These are phyloP conservation scores for Backusella sp. DNA, from an alignment of 192 early-diverging fungal genomes.

Conservation along the genomic window DNA sequence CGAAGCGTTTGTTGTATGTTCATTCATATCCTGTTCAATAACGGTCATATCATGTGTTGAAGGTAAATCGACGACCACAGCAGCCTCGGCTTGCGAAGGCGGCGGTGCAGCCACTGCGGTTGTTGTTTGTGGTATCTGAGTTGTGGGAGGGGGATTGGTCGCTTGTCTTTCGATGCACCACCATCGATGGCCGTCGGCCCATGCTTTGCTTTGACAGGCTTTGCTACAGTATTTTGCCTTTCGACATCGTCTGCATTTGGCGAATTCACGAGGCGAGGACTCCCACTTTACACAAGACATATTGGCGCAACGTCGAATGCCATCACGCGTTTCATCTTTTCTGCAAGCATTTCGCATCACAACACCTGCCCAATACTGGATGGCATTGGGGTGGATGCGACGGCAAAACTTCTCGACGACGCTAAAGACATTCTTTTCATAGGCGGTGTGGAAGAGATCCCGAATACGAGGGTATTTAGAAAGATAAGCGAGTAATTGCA, in stretches of 20 bases:
- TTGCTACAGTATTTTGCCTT: conserved; percentile 88
- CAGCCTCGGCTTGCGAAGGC: background rate
- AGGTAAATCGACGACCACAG: background rate
- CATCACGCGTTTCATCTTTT: conserved; percentile 71
- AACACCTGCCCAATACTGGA: conserved; percentile 74
- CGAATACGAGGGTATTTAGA: conserved; percentile 87
- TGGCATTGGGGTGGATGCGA: conserved; percentile 59
- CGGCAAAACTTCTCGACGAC: conserved; percentile 72
- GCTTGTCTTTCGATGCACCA: conserved; percentile 66
- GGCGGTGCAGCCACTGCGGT: background rate
- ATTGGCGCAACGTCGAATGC: conserved; percentile 75
- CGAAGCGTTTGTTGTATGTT: background rate
- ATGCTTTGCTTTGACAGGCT: conserved; percentile 69
- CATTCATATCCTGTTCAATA: background rate
- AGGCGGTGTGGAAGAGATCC: conserved; percentile 47
- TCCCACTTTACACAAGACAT: conserved; percentile 79
- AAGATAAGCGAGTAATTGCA: conserved; percentile 86
- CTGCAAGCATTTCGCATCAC: conserved; percentile 81
- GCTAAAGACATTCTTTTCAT: conserved; percentile 65
- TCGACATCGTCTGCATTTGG: conserved; percentile 83
- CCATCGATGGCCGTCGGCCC: conserved; percentile 76
- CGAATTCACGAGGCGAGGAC: conserved; percentile 68
- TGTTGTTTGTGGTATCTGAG: background rate
- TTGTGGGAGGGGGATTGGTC: background rate
- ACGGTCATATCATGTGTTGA: background rate